phyloP scores from a whole-genome alignment of 139 green algal genomes.

The Coelastrella sp. region DNA sequence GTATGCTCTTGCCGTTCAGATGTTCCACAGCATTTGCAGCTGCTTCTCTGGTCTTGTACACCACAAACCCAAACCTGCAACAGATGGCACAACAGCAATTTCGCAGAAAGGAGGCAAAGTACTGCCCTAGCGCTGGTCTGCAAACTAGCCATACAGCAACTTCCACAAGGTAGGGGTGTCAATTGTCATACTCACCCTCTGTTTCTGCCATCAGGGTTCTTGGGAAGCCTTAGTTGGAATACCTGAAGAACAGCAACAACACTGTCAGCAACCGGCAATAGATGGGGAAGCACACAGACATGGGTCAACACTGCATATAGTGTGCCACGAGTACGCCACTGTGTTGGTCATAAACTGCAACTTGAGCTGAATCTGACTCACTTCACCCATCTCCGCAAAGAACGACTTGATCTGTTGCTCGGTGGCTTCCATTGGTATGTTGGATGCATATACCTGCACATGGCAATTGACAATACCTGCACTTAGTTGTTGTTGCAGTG shows the following conservation, averaged over 20 bases:
- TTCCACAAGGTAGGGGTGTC: too few species aligned
- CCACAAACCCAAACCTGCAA: conserved; percentile 86
- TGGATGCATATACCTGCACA: conserved; percentile 81
- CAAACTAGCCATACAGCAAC: too few species aligned
- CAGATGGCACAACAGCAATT: background rate
- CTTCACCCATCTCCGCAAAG: conserved; percentile 56
- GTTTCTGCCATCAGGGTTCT: conserved; percentile 76
- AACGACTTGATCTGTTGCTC: conserved; percentile 69
- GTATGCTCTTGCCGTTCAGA: conserved; percentile 69
- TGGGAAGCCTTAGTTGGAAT: conserved; percentile 61
- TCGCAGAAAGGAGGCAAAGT: background rate
- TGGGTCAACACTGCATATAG: too few species aligned
- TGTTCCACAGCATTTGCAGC: conserved; percentile 67
- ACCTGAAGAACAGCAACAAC: conserved; percentile 53
- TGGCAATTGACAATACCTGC: background rate
- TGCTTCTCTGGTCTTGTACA: conserved; percentile 70
- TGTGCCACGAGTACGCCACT: too few species aligned
- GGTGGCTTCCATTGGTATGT: conserved; percentile 69
- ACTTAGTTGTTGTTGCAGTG: too few species aligned
- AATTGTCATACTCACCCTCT: conserved; percentile 71
- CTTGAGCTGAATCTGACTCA: too few species aligned
- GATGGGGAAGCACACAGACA: too few species aligned
- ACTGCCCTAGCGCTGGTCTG: background rate
- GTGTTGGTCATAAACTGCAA: too few species aligned
- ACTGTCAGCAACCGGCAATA: background rate